Conservation (phyloP, 2,329 filamentous ascomycete species). For the Dactylellina haptotyla region DNA sequence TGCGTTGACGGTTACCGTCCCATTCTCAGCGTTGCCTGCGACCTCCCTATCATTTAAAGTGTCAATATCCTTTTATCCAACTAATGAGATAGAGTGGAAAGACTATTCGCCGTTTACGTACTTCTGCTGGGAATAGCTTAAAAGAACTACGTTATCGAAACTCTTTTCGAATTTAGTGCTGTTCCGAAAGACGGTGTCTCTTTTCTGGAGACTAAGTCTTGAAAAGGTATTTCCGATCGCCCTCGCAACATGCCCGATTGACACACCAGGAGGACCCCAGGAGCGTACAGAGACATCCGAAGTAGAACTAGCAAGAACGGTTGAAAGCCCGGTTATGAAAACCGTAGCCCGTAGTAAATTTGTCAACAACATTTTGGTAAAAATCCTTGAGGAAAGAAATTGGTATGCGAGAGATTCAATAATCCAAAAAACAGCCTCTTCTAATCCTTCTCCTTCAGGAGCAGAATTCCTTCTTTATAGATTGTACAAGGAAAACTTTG, state of each 20-base stretch:
- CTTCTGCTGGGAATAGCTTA: constrained; percentile 58
- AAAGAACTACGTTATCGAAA: constrained; percentile 62
- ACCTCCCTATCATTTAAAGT: too few relatives aligned
- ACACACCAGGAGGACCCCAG: constrained; percentile 10
- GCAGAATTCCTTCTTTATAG: too few relatives aligned
- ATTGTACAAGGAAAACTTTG: too few relatives aligned
- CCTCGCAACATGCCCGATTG: constrained; percentile 23
- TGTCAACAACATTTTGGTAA: constrained; percentile 23
- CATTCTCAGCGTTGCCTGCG: too few relatives aligned
- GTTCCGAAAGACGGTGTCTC: constrained; percentile 58
- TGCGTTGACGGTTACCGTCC: constrained; percentile 29
- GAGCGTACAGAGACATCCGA: constrained; percentile 17
- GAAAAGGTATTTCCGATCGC: constrained; percentile 23
- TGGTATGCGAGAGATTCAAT: too few relatives aligned
- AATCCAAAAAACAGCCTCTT: too few relatives aligned
- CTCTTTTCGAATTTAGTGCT: constrained; percentile 61
- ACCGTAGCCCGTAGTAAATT: constrained; percentile 8
- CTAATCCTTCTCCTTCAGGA: too few relatives aligned
- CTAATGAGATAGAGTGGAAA: too few relatives aligned
- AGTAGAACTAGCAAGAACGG: not conserved
- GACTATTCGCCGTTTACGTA: too few relatives aligned
- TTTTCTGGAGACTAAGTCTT: constrained; percentile 38
- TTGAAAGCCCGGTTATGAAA: constrained; percentile 6
- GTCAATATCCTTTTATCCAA: too few relatives aligned
- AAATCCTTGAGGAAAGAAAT: too few relatives aligned